Evolutionary conservation across 352 stramenopile genomes (phyloP), one percentile per base, ranked within the genome.

Genomic region (Pythium brassicae): DNA sequence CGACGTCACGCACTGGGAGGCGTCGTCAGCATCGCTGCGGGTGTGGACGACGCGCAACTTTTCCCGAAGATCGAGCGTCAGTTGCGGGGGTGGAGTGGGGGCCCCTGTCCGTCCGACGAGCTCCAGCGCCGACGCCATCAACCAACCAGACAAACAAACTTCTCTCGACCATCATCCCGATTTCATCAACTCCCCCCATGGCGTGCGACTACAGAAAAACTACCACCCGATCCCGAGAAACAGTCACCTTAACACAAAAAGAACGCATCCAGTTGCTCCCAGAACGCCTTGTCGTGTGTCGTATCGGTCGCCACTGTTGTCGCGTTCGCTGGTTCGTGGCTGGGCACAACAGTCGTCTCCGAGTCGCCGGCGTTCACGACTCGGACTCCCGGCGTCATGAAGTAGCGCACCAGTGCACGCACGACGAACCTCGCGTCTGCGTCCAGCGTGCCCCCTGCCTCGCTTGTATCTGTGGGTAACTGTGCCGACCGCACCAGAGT

Each of bases 211-310:
- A 47, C 20, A 27, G 12, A 27, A 17, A 26, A 26, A 47, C 32
- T 37, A 37, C 32, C 32, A 8, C 32, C 10, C 8, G 19, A 55
- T 25, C 23, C 26, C 19, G 23, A 56, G 39, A 56, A 47, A 25
- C 37, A 57, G 20, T 55, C 55, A 64, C 39, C 42, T 26, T 53
- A 43, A 53, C 20, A 82, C 22, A 84, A 65, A 65, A 85, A 83
- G 53, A 86, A 86, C 10, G 77, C 84, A 45, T 79, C 67, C 39
- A 87, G 49, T 48, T 78, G 73, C 23, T 84, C 53, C 77, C 77
- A 87, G 44, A 82, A 83, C 3, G 62, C 68, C 37, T 72, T 76
- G 35, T 56, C 37, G n/a, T 48, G 29, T 29, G 50, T 5, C n/a
- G 8, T 37, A 11, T 37, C 32, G 9, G 45, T 19, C 12, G 39